Evolutionary conservation across 1,139 yeast genomes (phyloP).

Genomic region (Candida neerlandica): DNA sequence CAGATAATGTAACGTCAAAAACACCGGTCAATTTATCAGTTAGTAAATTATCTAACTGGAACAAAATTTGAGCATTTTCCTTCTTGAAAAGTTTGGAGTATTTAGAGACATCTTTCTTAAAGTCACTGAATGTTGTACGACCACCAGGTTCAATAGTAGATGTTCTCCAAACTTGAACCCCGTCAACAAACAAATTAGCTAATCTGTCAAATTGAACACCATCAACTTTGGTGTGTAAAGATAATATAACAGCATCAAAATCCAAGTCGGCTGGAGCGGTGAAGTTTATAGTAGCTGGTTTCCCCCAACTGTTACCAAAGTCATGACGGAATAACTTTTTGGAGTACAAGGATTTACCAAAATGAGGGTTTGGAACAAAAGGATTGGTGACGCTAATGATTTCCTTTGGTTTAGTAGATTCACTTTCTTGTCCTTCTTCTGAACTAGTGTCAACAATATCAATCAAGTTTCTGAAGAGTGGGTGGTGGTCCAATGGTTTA

Average conservation of each 20-base stretch:
- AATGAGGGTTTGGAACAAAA: constrained; percentile 26
- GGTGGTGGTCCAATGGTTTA: constrained; percentile 7
- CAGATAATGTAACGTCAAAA: constrained; percentile 56
- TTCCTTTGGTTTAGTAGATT: constrained; percentile 15
- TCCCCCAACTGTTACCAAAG: constrained; percentile 42
- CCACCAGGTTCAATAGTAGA: constrained; percentile 82
- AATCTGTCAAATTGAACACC: constrained; percentile 81
- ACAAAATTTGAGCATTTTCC: constrained; percentile 35
- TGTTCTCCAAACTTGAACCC: constrained; percentile 78
- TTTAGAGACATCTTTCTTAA: constrained; percentile 65
- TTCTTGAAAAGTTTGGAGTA: constrained; percentile 54
- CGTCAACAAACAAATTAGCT: constrained; percentile 67
- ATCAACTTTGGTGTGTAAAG: constrained; percentile 56
- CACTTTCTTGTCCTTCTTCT: not conserved
- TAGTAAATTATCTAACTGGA: constrained; percentile 70
- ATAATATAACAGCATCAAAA: constrained; percentile 64
- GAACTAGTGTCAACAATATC: constrained; percentile 6
- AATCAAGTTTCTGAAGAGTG: constrained; percentile 11
- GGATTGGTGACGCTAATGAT: constrained; percentile 35
- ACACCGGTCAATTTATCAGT: constrained; percentile 60
- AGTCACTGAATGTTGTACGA: constrained; percentile 43
- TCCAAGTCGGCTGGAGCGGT: constrained; percentile 31
- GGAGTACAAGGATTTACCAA: constrained; percentile 32
- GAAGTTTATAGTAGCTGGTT: constrained; percentile 31
- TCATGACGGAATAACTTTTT: constrained; percentile 31